Percentiles rank a stretch among this genome's conserved stretches.
These are phyloP conservation scores for Voacanga thouarsii DNA, from an alignment of 257 asterid species.

Conservation along the genomic window DNA sequence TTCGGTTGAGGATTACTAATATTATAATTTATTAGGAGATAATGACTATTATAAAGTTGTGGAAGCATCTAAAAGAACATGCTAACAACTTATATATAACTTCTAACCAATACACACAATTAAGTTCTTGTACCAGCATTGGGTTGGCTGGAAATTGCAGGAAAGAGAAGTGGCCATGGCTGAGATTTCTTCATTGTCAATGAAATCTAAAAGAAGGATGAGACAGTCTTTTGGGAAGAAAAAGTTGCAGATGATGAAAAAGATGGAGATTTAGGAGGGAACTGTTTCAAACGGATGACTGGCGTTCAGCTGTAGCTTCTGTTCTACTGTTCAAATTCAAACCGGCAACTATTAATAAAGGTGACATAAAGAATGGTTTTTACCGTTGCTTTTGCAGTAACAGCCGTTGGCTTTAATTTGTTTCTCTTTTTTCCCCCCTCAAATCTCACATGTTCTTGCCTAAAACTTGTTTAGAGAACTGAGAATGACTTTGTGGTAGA, in stretches of 20 bases:
- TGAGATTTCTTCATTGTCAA: slow-evolving; percentile 1
- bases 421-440: slow-evolving; percentile 7
- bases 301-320: slow-evolving; percentile 23
- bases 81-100: neutral
- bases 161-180: neutral
- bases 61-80: neutral
- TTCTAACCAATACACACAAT: neutral
- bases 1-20: no score
- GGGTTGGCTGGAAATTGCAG: neutral
- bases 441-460: neutral
- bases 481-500: slow-evolving; percentile 14
- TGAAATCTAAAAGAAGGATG: slow-evolving; percentile 8
- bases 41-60: neutral
- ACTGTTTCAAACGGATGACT: slow-evolving; percentile 42
- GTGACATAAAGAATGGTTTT: slow-evolving; percentile 29
- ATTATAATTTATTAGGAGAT: no score
- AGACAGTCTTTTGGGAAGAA: slow-evolving; percentile 22
- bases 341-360: slow-evolving; percentile 42
- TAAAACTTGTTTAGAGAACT: slow-evolving; percentile 1
- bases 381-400: slow-evolving; percentile 49
- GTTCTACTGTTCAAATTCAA: slow-evolving; percentile 63
- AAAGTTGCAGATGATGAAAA: slow-evolving; percentile 18
- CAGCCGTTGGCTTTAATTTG: slow-evolving; percentile 34
- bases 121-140: neutral
- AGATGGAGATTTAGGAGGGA: slow-evolving; percentile 28